Evolutionary conservation across 768 basidiomycete genomes (phyloP), one percentile per base, ranked within the genome.

Genomic region (Boletus edulis): DNA sequence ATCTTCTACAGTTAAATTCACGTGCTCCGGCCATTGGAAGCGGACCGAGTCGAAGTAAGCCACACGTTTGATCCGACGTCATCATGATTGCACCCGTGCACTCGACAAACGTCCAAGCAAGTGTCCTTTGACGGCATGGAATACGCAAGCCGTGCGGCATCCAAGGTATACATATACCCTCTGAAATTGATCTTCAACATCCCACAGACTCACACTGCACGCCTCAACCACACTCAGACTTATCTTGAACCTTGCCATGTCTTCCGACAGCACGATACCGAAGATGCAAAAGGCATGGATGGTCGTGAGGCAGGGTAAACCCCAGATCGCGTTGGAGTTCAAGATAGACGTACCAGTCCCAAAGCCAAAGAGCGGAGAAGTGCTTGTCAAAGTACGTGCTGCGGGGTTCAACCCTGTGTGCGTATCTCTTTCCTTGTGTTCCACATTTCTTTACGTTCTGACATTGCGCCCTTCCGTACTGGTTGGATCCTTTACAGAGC

Each of bases 341-440:
- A 55, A 61, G 46, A 35, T 57, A 1, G 68, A 73, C 45, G 55
- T 62, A 2, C 62, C 70, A 0, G 62, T 75, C 8, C 70, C 78
- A 1, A 66, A 70, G 12, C 72, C 80, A 0, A 56, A 63, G 13
- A 46, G 59, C 17, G 78, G 75, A 4, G 70, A 81, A 56, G 73
- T 86, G 13, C 75, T 84, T 14, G 73, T 86, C 47, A 75, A 75
- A 53, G 74, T 85, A 4, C 69, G 72, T 22, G 79, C 82, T 11
- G 79, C 78, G 0, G 85, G 86, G 0, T 72, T 91, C 40, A 92
- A 92, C 62, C 87, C 87, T 2, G 76, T 84, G 83, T 87, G 66
- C 56, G 79, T 54, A 4, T 31, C 39, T 6, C 8, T 39, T 20
- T 5, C 5, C 4, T 34, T 8, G 4, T 34, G 2, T 22, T n/a